phyloP scores from a whole-genome alignment of 2,329 filamentous ascomycete genomes.

The Allantophomopsis lycopodina region DNA sequence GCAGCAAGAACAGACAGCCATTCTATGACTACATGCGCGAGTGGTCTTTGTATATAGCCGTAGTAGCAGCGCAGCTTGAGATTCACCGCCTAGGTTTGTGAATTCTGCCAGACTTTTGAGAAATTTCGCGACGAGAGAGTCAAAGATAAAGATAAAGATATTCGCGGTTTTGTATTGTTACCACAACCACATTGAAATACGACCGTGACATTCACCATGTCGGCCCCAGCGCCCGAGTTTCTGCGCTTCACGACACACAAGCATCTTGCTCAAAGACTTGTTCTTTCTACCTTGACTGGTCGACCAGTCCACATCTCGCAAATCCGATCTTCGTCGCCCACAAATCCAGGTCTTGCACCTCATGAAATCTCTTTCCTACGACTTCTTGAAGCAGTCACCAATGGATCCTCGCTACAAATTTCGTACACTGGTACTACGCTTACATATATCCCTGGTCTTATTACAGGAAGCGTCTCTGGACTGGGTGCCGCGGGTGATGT shows the following conservation, averaged over 20 bases:
- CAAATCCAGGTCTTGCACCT: conserved; percentile 75
- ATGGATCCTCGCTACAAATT: conserved; percentile 89
- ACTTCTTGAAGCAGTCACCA: conserved; percentile 86
- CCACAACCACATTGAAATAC: too few relatives aligned
- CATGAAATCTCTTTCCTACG: conserved; percentile 94
- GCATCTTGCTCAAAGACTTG: conserved; percentile 69
- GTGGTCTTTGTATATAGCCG: too few relatives aligned
- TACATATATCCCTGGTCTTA: conserved; percentile 81
- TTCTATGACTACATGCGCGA: too few relatives aligned
- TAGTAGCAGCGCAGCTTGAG: too few relatives aligned
- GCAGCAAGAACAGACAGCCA: too few relatives aligned
- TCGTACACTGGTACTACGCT: conserved; percentile 92
- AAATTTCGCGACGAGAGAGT: neutral
- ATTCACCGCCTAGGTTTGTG: too few relatives aligned
- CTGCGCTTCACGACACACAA: conserved; percentile 76
- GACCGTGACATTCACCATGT: conserved; percentile 8
- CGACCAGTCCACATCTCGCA: conserved; percentile 82
- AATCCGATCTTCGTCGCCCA: conserved; percentile 78
- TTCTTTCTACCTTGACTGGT: conserved; percentile 84
- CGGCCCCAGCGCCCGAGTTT: conserved; percentile 23
- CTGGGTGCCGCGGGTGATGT: conserved; percentile 58
- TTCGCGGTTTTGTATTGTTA: too few relatives aligned
- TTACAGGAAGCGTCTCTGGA: conserved; percentile 71
- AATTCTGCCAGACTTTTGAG: neutral
- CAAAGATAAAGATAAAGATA: neutral